Evolutionary conservation across 805 yeast species (phyloP).

Genomic region (Candida chauliodis): DNA sequence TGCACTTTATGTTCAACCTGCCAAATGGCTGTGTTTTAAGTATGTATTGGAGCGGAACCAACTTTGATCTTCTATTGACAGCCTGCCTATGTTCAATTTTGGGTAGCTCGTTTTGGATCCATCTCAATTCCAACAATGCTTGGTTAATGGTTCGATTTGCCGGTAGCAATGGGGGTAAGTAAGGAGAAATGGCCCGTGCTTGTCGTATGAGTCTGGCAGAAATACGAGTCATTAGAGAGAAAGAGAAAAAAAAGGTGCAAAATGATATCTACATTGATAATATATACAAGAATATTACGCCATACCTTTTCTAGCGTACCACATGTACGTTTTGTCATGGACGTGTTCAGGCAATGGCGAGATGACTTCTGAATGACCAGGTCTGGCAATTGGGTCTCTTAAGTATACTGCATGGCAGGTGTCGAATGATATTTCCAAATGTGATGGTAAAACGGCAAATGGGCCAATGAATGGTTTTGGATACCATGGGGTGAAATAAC

Average conservation of each 20-base stretch:
- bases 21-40: conserved; percentile 89
- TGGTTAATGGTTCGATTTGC: conserved; percentile 27
- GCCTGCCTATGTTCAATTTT: conserved; percentile 47
- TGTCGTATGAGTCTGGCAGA: conserved; percentile 23
- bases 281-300: conserved; percentile 15
- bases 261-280: not conserved
- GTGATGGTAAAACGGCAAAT: conserved; percentile 87
- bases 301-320: conserved; percentile 74
- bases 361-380: conserved; percentile 94
- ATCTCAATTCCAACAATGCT: conserved; percentile 57
- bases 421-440: conserved; percentile 81
- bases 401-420: conserved; percentile 96
- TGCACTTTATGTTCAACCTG: conserved; percentile 53
- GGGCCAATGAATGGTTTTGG: conserved; percentile 93
- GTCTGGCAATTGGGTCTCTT: conserved; percentile 96
- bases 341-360: conserved; percentile 78
- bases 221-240: conserved; percentile 27
- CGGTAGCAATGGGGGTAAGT: conserved; percentile 31
- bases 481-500: conserved; percentile 95
- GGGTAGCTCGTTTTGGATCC: conserved; percentile 64
- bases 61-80: conserved; percentile 45
- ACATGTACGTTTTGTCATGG: conserved; percentile 94
- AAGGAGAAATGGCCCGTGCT: conserved; percentile 23
- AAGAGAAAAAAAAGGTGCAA: conserved; percentile 1
- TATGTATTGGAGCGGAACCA: conserved; percentile 79